Percentiles rank a stretch among this genome's conserved stretches.
Conservation (phyloP, 2,329 filamentous ascomycete species). For the Neocatenulostroma microsporum region DNA sequence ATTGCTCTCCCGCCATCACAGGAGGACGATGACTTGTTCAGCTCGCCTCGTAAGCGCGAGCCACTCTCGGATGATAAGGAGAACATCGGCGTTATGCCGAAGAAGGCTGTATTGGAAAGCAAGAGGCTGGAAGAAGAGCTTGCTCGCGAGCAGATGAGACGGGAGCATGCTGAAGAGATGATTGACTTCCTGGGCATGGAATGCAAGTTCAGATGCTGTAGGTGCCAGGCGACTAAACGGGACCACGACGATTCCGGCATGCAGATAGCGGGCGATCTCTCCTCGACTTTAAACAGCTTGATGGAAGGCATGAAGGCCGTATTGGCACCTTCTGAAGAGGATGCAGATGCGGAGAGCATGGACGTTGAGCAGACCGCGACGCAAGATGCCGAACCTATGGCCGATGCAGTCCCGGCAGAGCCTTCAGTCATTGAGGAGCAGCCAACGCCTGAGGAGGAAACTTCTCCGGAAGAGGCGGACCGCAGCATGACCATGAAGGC, state of each 20-base stretch:
- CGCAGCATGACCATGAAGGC: slow-evolving; percentile 20
- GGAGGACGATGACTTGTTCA: slow-evolving; percentile 53
- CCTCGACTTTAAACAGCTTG: slow-evolving; percentile 10
- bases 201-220: slow-evolving; percentile 60
- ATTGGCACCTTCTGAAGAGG: slow-evolving; percentile 7
- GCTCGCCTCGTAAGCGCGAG: slow-evolving; percentile 48
- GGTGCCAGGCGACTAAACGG: slow-evolving; percentile 41
- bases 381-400: slow-evolving; percentile 1
- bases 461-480: slow-evolving; percentile 16
- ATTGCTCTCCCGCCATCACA: slow-evolving; percentile 54
- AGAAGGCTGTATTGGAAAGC: slow-evolving; percentile 40
- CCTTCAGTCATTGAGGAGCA: no score
- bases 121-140: slow-evolving; percentile 47
- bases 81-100: slow-evolving; percentile 33
- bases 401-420: no score
- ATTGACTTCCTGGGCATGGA: slow-evolving; percentile 70
- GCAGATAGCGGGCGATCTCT: slow-evolving; percentile 21
- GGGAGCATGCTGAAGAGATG: slow-evolving; percentile 62
- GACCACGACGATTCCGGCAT: slow-evolving; percentile 32
- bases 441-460: no score
- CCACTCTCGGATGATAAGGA: slow-evolving; percentile 43
- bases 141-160: slow-evolving; percentile 48
- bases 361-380: no score
- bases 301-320: slow-evolving; percentile 16
- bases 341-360: slow-evolving; percentile 17